Evolutionary conservation across 148 eudicot genomes (phyloP).

Genomic region (Polygonum maritimum): DNA sequence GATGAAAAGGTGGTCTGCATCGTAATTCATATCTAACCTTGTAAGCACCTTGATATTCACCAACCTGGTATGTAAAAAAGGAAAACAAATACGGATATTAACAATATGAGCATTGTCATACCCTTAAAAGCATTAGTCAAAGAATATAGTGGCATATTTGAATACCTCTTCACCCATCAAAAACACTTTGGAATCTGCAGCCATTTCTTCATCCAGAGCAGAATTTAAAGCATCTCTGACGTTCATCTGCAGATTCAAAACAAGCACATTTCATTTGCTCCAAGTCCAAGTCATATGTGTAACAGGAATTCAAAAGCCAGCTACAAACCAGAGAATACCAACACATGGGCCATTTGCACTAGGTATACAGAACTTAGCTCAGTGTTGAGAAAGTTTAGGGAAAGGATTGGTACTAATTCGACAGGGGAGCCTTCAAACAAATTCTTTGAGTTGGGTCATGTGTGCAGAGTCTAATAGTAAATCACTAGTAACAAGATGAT

Average conservation of each 20-base stretch:
- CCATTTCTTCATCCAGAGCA: constrained; percentile 11
- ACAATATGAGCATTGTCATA: not conserved
- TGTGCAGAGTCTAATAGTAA: not conserved
- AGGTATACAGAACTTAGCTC: not conserved
- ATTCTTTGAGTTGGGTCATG: not conserved
- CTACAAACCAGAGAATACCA: not conserved
- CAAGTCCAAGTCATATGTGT: not conserved
- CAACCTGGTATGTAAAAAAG: constrained; percentile 40
- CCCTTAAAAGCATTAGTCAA: not conserved
- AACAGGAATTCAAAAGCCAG: not conserved
- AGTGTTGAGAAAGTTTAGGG: not conserved
- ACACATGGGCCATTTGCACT: not conserved
- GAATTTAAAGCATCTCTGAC: constrained; percentile 49
- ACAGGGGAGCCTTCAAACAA: not conserved
- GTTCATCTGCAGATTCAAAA: constrained; percentile 35
- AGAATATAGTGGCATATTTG: not conserved
- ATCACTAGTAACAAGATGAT: not conserved
- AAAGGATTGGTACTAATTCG: not conserved
- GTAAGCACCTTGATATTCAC: constrained; percentile 94
- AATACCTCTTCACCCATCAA: constrained; percentile 13
- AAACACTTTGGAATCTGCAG: constrained; percentile 12
- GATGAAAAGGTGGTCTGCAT: not conserved
- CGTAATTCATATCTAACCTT: constrained; percentile 37
- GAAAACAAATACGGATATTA: not conserved
- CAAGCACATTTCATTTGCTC: not conserved